Conservation (phyloP, 306 rosid genomes). For the Quercus rubra region DNA sequence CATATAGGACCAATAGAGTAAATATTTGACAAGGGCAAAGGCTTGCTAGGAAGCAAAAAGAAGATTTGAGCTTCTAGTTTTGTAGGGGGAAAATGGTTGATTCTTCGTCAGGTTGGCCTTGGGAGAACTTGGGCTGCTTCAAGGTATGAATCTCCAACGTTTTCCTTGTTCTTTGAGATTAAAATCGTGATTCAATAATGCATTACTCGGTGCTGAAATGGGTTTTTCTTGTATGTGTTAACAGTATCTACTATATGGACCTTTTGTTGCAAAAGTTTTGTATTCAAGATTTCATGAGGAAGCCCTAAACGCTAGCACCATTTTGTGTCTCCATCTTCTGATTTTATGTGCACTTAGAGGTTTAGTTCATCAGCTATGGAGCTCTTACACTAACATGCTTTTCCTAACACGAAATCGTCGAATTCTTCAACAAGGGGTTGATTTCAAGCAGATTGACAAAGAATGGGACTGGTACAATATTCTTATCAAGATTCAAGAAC, state of each 20-base stretch:
- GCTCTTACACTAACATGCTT: slow-evolving; percentile 48
- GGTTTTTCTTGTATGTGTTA: background rate
- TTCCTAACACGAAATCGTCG: slow-evolving; percentile 61
- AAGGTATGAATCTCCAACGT: slow-evolving; percentile 43
- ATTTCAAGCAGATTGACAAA: slow-evolving; percentile 81
- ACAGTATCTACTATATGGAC: slow-evolving; percentile 68
- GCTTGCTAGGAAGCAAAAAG: background rate
- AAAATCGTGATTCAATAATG: background rate
- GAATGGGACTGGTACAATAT: slow-evolving; percentile 82
- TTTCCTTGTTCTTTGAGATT: background rate
- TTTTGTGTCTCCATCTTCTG: slow-evolving; percentile 69
- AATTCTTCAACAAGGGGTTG: slow-evolving; percentile 60
- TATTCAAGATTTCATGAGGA: slow-evolving; percentile 46
- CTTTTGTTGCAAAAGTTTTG: slow-evolving; percentile 54
- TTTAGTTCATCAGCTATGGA: slow-evolving; percentile 42
- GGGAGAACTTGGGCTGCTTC: slow-evolving; percentile 70
- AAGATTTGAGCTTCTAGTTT: background rate
- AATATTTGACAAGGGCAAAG: background rate
- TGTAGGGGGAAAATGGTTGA: slow-evolving; percentile 43
- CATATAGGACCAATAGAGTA: background rate
- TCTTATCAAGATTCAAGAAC: background rate
- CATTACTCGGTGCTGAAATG: background rate
- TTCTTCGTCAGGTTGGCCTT: slow-evolving; percentile 82
- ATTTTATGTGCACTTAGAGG: slow-evolving; percentile 47
- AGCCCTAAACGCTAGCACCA: slow-evolving; percentile 11